Base-by-base conservation (phyloP, 2,329 filamentous ascomycete species). In the Botrytis deweyae region DNA sequence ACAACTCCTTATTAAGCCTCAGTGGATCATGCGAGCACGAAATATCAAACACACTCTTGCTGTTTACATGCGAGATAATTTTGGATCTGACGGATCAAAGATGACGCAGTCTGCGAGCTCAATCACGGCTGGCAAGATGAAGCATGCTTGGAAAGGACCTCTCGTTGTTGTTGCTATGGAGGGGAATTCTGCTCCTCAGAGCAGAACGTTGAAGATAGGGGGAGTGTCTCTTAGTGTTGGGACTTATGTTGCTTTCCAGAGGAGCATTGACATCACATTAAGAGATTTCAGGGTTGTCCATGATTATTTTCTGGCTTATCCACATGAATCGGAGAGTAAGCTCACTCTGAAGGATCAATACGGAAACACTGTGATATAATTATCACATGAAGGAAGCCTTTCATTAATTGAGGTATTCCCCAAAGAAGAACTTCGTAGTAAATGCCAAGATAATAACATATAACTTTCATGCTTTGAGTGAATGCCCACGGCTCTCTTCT, bases 231-330 rank as follows among this genome's bases (percentile, higher is more conserved):
- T 70, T 61, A 7, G 7, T 22, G 3, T 16, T 33, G 3, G 38
- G 3, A 12, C 36, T 8, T n/a, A 4, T 62, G 8, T 36, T 62
- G 22, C 20, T 33, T 70, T 62, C n/a, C 55, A n/a, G 2, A 46
- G 16, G 42, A 46, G 55, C 40, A 46, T 25, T 20, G 68, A 70
- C 46, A 22, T 70, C 4, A 62, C 40, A 14, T 62, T 70, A 42
- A 70, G 16, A 36, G 68, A 70, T 33, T 62, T 70, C 20, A 70
- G 40, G 40, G 36, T 70, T 46, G 20, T 70, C n/a, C 42, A 46
- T 70, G 68, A 62, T 46, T 70, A 62, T n/a, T 70, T 70, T 25
- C 44, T 70, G 29, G 55, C 55, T 33, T 62, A 70, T 46, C 52
- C 40, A 22, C 36, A 62, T 20, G 55, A 29, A 40, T 38, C 25